Conservation (phyloP, 2,329 filamentous ascomycete genomes). For the Fusarium odoratissimum region DNA sequence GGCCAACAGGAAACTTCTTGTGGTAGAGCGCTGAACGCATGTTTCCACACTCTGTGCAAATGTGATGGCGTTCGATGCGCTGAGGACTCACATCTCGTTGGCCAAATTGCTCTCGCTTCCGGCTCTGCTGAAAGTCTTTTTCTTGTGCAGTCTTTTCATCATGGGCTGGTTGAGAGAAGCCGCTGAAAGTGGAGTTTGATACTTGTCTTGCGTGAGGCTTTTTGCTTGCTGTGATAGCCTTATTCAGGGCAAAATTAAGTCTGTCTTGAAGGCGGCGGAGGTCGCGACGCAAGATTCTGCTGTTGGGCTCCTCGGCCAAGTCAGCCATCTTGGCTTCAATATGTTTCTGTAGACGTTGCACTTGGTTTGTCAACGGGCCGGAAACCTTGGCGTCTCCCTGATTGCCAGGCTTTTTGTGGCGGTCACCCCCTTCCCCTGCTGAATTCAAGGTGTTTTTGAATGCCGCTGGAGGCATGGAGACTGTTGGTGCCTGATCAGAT, state of each 20-base stretch:
- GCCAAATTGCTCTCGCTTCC: neutral
- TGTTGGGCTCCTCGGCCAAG: slow-evolving; percentile 40
- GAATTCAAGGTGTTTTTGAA: neutral
- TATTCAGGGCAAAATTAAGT: slow-evolving; percentile 47
- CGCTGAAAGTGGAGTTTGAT: neutral
- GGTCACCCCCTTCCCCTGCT: neutral
- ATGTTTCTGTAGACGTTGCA: slow-evolving; percentile 44
- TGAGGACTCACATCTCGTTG: slow-evolving; percentile 38
- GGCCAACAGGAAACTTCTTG: slow-evolving; percentile 46
- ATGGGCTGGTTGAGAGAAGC: slow-evolving; percentile 3
- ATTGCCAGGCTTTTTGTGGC: neutral
- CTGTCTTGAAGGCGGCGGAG: slow-evolving; percentile 45
- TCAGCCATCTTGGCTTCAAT: slow-evolving; percentile 44
- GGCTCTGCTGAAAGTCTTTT: neutral
- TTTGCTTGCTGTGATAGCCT: slow-evolving; percentile 30
- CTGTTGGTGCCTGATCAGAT: neutral
- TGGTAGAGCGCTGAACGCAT: slow-evolving; percentile 52
- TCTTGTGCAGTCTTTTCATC: neutral
- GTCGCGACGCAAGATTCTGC: slow-evolving; percentile 39
- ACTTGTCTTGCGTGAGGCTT: neutral
- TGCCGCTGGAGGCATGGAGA: neutral
- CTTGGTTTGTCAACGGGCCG: slow-evolving; percentile 29
- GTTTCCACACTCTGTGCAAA: slow-evolving; percentile 53
- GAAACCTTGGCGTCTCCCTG: neutral
- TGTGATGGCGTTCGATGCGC: slow-evolving; percentile 43